phyloP scores from a whole-genome alignment of 306 rosid genomes.

The Astragalus glycyphyllos region DNA sequence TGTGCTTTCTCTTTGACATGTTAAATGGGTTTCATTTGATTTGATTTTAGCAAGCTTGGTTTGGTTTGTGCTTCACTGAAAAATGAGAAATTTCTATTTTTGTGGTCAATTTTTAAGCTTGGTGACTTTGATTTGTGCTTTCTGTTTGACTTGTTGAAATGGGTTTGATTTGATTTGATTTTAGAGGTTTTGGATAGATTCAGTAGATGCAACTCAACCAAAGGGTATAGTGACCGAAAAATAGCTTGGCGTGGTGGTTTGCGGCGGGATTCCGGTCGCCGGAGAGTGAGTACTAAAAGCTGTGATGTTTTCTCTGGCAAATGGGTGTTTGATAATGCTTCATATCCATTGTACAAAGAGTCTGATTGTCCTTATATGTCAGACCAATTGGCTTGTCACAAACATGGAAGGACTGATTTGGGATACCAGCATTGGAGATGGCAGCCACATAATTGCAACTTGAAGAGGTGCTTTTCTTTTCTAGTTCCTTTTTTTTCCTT shows the following conservation, averaged over 20 bases:
- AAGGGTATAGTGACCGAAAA: slow-evolving; percentile 74
- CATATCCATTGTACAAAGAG: slow-evolving; percentile 80
- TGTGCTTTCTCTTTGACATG: slow-evolving; percentile 40
- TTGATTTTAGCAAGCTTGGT: neutral
- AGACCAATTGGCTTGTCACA: slow-evolving; percentile 95
- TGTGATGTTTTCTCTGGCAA: slow-evolving; percentile 87
- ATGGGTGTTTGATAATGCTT: slow-evolving; percentile 85
- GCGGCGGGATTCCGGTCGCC: slow-evolving; percentile 28
- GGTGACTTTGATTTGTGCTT: neutral
- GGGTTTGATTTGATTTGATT: slow-evolving; percentile 39
- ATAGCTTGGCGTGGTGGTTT: slow-evolving; percentile 56
- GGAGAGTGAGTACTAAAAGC: slow-evolving; percentile 54
- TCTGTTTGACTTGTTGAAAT: neutral
- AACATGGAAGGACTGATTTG: slow-evolving; percentile 90
- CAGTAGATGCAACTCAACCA: slow-evolving; percentile 83
- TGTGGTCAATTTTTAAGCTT: no score
- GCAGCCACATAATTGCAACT: slow-evolving; percentile 94
- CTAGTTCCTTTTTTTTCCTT: neutral
- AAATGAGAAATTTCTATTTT: no score
- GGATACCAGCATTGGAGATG: slow-evolving; percentile 89
- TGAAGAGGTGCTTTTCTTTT: slow-evolving; percentile 67
- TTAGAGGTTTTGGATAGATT: slow-evolving; percentile 83
- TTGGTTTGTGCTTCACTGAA: no score
- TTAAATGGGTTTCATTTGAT: slow-evolving; percentile 43
- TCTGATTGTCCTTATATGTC: slow-evolving; percentile 92